phyloP scores from a whole-genome alignment of 2,329 filamentous ascomycete species.

The Stachybotrys chartarum region DNA sequence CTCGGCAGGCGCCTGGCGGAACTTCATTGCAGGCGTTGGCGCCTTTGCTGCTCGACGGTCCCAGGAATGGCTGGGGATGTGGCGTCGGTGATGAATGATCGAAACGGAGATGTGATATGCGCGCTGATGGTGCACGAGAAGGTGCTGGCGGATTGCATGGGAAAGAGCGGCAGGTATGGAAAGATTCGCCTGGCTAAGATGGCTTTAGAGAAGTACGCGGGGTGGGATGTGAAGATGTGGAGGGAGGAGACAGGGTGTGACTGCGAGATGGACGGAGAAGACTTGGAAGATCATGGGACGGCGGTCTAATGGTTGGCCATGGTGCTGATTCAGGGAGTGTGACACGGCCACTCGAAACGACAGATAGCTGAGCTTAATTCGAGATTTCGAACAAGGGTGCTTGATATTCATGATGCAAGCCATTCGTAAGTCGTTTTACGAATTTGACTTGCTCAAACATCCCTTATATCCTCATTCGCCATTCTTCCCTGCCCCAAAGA shows the following conservation, averaged over 20 bases:
- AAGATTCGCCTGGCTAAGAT: conserved; percentile 59
- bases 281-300: conserved; percentile 2
- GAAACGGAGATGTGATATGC: conserved; percentile 52
- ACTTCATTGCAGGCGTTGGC: conserved; percentile 57
- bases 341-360: no score
- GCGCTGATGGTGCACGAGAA: conserved; percentile 70
- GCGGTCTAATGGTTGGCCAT: conserved; percentile 2
- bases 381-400: no score
- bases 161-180: conserved; percentile 63
- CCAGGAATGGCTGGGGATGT: conserved; percentile 30
- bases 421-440: no score
- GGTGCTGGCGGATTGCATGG: conserved; percentile 55
- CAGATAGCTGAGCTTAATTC: no score
- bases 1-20: conserved; percentile 57
- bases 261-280: conserved; percentile 34
- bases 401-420: no score
- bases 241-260: conserved; percentile 53
- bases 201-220: conserved; percentile 41
- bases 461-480: not conserved
- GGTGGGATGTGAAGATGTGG: conserved; percentile 48
- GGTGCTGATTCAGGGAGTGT: no score
- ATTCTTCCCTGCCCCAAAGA: conserved; percentile 1
- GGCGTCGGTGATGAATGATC: conserved; percentile 18
- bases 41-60: conserved; percentile 43
- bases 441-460: not conserved